These are phyloP conservation scores for Pistacia atlantica DNA, from an alignment of 345 rosid genomes.

Conservation along the genomic window DNA sequence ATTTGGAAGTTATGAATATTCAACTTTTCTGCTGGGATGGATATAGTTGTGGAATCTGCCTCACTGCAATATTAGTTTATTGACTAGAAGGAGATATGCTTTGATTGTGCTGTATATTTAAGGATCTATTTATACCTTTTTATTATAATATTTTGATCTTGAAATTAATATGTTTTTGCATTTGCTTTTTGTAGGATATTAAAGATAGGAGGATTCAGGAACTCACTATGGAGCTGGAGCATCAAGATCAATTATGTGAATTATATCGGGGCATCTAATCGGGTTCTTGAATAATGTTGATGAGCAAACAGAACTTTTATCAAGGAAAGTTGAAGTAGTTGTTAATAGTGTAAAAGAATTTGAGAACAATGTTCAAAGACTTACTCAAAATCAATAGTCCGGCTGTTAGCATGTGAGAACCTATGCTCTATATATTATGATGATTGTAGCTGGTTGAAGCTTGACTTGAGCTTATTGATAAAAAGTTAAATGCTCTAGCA, in stretches of 20 bases:
- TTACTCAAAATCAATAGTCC: neutral
- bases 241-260: constrained; percentile 13
- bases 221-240: constrained; percentile 17
- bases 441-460: neutral
- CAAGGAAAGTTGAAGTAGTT: constrained; percentile 6
- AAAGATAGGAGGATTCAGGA: constrained; percentile 10
- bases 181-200: constrained; percentile 9
- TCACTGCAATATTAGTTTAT: neutral
- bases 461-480: neutral
- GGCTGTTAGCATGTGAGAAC: neutral
- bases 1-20: neutral
- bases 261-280: constrained; percentile 1
- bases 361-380: neutral
- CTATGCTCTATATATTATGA: neutral
- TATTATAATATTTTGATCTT: neutral
- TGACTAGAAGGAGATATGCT: neutral
- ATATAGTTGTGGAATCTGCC: neutral
- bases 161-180: neutral
- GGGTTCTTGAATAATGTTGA: constrained; percentile 11
- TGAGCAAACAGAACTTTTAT: constrained; percentile 4
- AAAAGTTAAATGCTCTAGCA: no score
- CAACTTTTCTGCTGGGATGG: no score
- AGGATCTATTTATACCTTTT: neutral
- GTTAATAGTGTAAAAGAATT: constrained; percentile 12
- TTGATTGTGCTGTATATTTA: neutral